phyloP scores from a whole-genome alignment of 2,329 filamentous ascomycete species.

The Neofusicoccum cordaticola region DNA sequence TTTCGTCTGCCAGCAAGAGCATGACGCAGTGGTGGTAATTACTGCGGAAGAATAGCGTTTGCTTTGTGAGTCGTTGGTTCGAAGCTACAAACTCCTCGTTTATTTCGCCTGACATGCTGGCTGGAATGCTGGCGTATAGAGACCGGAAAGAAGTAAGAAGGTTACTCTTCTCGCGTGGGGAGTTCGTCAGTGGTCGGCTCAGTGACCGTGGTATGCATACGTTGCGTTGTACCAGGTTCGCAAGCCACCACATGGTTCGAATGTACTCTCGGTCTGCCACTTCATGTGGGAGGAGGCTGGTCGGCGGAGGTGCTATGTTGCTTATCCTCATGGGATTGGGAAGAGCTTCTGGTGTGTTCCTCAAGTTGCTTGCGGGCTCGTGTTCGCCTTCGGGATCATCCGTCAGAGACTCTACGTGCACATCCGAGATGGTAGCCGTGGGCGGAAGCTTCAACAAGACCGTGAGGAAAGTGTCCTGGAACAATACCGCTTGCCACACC shows the following conservation, averaged over 20 bases:
- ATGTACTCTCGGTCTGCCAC: constrained; percentile 55
- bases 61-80: constrained; percentile 66
- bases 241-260: constrained; percentile 73
- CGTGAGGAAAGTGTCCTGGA: constrained; percentile 79
- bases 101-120: constrained; percentile 63
- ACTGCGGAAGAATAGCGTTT: constrained; percentile 75
- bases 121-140: constrained; percentile 70
- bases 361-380: constrained; percentile 55
- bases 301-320: constrained; percentile 44
- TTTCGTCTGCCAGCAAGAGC: constrained; percentile 71
- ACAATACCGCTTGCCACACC: constrained; percentile 76
- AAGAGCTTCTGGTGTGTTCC: constrained; percentile 3
- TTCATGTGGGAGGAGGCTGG: constrained; percentile 32
- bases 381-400: constrained; percentile 63
- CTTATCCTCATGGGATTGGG: constrained; percentile 52
- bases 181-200: constrained; percentile 68
- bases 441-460: constrained; percentile 75
- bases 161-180: constrained; percentile 65
- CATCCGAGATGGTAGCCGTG: constrained; percentile 75
- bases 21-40: constrained; percentile 83
- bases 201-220: constrained; percentile 74
- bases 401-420: constrained; percentile 68
- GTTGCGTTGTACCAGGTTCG: constrained; percentile 73
- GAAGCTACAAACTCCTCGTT: constrained; percentile 27
- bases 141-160: constrained; percentile 67